Percentiles rank a stretch among this genome's conserved stretches.
Conservation (phyloP, 1,139 yeast species). For the Geotrichum histeridarum region DNA sequence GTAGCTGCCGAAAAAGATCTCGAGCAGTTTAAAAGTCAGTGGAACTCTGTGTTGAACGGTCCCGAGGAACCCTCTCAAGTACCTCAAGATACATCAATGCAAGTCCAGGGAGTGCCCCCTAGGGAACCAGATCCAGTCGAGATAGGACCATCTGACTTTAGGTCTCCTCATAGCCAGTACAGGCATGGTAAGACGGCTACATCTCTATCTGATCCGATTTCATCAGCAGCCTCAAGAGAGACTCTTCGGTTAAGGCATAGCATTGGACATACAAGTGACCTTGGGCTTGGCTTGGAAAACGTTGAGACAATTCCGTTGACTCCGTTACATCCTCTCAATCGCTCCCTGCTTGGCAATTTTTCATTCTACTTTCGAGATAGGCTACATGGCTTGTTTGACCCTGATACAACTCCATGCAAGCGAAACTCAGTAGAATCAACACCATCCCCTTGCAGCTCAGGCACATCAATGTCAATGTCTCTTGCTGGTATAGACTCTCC, state of each 20-base stretch:
- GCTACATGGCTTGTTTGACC: slow-evolving; percentile 6
- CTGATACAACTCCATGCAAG: not conserved
- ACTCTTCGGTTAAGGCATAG: slow-evolving; percentile 3
- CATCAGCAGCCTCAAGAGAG: not conserved
- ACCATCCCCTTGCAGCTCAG: not conserved
- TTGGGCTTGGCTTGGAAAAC: not conserved
- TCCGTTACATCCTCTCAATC: not conserved
- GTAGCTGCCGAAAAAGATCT: slow-evolving; percentile 30
- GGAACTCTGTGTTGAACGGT: slow-evolving; percentile 27
- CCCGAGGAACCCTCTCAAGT: not conserved
- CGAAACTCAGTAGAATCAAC: not conserved
- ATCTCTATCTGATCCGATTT: slow-evolving; percentile 3
- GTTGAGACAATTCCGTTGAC: not conserved
- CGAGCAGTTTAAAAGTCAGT: slow-evolving; percentile 25
- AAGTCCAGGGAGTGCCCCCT: not conserved
- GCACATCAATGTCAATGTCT: not conserved
- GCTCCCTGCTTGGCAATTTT: slow-evolving; percentile 7
- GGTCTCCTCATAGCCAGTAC: not conserved
- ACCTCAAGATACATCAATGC: not conserved
- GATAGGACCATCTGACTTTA: not conserved
- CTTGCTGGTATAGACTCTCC: not conserved
- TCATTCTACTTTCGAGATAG: slow-evolving; percentile 8
- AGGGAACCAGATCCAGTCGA: not conserved
- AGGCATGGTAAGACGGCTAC: slow-evolving; percentile 3
- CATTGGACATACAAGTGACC: slow-evolving; percentile 12